Evolutionary conservation across 2,329 filamentous ascomycete species (phyloP).

Genomic region (Ploettnerulaceae sp.): DNA sequence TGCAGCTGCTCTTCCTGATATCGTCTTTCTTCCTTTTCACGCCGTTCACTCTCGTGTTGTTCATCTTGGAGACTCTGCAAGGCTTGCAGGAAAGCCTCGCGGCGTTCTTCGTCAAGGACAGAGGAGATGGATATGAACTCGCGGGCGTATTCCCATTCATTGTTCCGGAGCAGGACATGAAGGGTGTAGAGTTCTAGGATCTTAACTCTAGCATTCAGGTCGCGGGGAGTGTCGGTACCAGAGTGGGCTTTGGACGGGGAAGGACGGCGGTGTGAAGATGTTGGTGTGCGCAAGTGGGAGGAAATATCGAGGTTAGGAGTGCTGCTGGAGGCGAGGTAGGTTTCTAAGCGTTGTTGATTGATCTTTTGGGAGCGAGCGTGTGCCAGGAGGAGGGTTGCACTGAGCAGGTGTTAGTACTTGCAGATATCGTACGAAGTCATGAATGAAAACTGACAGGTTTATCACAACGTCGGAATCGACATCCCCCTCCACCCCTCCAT

Average conservation of each 20-base stretch:
- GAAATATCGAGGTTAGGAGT: constrained; percentile 69
- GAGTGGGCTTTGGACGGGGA: constrained; percentile 37
- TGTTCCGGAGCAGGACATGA: constrained; percentile 87
- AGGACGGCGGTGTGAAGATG: constrained; percentile 57
- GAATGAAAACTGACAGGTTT: constrained; percentile 57
- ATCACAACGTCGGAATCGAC: constrained; percentile 94
- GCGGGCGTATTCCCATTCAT: constrained; percentile 92
- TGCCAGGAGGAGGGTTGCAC: constrained; percentile 83
- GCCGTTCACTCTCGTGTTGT: constrained; percentile 62
- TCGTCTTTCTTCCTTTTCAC: constrained; percentile 54
- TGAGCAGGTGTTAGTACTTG: constrained; percentile 38
- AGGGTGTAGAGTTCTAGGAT: constrained; percentile 93
- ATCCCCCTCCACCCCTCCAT: constrained; percentile 80
- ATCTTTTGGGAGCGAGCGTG: constrained; percentile 78
- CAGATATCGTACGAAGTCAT: constrained; percentile 7
- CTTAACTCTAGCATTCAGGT: constrained; percentile 80
- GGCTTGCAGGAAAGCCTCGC: constrained; percentile 83
- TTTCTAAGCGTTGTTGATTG: constrained; percentile 85
- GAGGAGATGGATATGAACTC: constrained; percentile 86
- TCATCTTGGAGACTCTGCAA: constrained; percentile 81
- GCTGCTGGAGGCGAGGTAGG: constrained; percentile 74
- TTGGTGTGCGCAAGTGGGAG: constrained; percentile 49
- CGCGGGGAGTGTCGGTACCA: constrained; percentile 76
- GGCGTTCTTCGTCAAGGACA: constrained; percentile 84
- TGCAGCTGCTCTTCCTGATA: constrained; percentile 53